Conservation (phyloP, 2,329 filamentous ascomycete genomes). For the Biscogniauxia sp. region DNA sequence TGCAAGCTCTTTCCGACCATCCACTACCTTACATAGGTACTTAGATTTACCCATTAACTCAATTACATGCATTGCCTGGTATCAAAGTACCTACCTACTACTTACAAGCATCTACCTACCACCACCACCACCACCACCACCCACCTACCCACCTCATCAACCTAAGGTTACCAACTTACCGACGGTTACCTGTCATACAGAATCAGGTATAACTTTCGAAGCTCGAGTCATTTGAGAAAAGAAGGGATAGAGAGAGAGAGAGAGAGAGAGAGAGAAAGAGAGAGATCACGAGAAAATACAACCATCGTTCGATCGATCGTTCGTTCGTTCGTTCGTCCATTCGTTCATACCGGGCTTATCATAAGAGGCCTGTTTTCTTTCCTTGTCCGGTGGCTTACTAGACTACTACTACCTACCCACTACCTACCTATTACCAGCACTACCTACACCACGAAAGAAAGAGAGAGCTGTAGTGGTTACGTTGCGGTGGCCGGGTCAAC, state of each 20-base stretch:
- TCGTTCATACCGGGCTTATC: background rate
- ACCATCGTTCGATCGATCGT: no score
- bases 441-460: background rate
- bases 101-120: background rate
- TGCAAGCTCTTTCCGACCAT: background rate
- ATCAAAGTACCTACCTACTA: no score
- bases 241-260: background rate
- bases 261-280: background rate
- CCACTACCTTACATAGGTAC: background rate
- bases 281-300: background rate
- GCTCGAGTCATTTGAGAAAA: background rate
- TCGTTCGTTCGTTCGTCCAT: no score
- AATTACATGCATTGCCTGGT: no score
- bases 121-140: no score
- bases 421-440: no score
- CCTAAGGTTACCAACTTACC: no score
- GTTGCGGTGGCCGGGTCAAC: background rate
- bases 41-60: no score
- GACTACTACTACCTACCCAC: no score
- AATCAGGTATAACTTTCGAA: background rate
- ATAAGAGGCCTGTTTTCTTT: background rate
- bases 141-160: no score
- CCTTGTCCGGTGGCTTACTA: background rate
- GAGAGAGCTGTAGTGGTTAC: background rate
- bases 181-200: no score